These are phyloP conservation scores for Catenaria anguillulae DNA, from an alignment of 371 early-diverging fungal species.

Conservation along the genomic window DNA sequence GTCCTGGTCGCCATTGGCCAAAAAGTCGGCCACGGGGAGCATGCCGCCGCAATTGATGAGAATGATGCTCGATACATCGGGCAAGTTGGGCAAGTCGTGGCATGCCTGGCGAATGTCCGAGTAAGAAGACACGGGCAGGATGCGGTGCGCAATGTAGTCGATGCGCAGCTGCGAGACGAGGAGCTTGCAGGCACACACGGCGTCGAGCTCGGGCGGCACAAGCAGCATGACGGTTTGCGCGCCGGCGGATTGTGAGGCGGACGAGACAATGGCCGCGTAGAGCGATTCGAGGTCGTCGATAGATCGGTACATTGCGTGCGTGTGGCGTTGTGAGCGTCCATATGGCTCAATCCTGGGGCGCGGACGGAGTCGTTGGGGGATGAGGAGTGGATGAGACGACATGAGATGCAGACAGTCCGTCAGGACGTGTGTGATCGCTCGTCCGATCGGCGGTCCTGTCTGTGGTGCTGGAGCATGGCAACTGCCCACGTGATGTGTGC, in stretches of 20 bases:
- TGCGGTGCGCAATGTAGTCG: constrained; percentile 57
- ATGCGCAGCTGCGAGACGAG: constrained; percentile 51
- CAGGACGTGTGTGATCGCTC: too few species aligned
- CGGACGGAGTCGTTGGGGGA: too few species aligned
- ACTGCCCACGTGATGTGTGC: too few species aligned
- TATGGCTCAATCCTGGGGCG: too few species aligned
- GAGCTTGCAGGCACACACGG: constrained; percentile 69
- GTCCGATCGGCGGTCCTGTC: too few species aligned
- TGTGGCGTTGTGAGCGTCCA: too few species aligned
- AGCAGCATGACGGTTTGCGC: constrained; percentile 41
- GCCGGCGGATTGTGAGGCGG: constrained; percentile 22
- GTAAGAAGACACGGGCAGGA: constrained; percentile 58
- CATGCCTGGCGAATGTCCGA: constrained; percentile 45
- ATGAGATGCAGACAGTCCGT: too few species aligned
- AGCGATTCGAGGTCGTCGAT: constrained; percentile 19
- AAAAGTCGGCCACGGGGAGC: constrained; percentile 50
- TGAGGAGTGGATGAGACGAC: too few species aligned
- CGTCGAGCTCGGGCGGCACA: constrained; percentile 68
- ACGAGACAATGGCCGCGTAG: constrained; percentile 32
- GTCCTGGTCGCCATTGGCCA: too few species aligned
- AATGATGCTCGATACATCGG: constrained; percentile 52
- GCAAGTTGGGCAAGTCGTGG: constrained; percentile 15
- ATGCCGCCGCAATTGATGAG: constrained; percentile 78
- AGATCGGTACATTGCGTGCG: not conserved
- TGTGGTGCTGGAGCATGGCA: too few species aligned